Base-by-base conservation (phyloP, 1,284 basidiomycete genomes). In the Anthracocystis walkeri region DNA sequence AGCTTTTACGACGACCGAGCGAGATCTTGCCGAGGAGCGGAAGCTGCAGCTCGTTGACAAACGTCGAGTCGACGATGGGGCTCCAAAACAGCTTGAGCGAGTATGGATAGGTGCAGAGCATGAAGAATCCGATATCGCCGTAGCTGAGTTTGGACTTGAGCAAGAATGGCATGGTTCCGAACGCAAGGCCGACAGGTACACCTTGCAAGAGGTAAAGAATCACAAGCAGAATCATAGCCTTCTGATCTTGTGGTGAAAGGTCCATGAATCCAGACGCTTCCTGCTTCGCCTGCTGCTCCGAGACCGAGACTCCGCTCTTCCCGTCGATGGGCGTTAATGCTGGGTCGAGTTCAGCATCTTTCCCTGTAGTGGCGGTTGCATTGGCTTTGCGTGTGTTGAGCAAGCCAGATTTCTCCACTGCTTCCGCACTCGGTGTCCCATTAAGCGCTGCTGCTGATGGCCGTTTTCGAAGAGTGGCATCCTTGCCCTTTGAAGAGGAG, bases 71-170 rank as follows among this genome's bases (percentile, higher is more conserved):
- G 65, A 99, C 94, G 75, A 99, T 92, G 46, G 97, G 97, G 25
- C 94, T 96, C 96, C 97, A 99, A 72, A 99, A 87, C 60, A 99
- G 87, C 87, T 99, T 99, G 82, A 99, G 90, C 38, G 93, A 96
- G 87, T 99, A 99, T 10, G 97, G 97, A 88, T 98, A 99, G 69
- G 92, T 92, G 63, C 93, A 92, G 48, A 99, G 89, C 54, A 94
- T 93, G 87, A 99, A 98, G 29, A 95, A 90, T 65, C 93, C 97
- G 59, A 99, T 90, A 86, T 98, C 94, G 33, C 94, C 95, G 87
- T 99, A 99, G 46, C 94, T 95, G 66, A 99, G 86, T 85, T 96
- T 92, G 79, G 97, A 91, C 86, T 93, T 92, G 65, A 99, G 90
- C 85, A 99, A 90, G 89, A 97, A 98, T 29, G 97, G 96, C 35